A percentile compares a stretch with the other conserved stretches of the same genome.
phyloP scores from a whole-genome alignment of 805 yeast species.

The Hanseniaspora taiwanica region DNA sequence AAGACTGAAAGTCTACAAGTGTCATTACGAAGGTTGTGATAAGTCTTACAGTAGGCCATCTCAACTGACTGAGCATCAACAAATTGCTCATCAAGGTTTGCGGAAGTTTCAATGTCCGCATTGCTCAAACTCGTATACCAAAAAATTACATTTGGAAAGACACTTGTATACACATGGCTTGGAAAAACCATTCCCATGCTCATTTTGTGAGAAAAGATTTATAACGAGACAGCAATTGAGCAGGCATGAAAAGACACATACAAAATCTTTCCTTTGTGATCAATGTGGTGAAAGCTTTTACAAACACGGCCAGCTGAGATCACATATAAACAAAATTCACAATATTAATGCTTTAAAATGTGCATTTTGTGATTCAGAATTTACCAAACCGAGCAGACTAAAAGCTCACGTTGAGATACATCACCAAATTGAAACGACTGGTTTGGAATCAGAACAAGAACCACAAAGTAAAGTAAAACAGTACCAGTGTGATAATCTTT shows the following conservation, averaged over 20 bases:
- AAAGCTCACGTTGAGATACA: conserved; percentile 50
- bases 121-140: conserved; percentile 54
- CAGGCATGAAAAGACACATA: conserved; percentile 76
- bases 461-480: conserved; percentile 9
- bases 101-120: conserved; percentile 59
- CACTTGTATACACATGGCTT: conserved; percentile 49
- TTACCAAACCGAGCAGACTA: conserved; percentile 50
- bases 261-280: conserved; percentile 50
- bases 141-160: conserved; percentile 69
- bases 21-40: conserved; percentile 53
- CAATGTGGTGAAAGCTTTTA: conserved; percentile 56
- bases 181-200: conserved; percentile 62
- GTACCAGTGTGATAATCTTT: conserved; percentile 49
- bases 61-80: conserved; percentile 64
- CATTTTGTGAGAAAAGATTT: conserved; percentile 70
- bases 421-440: conserved; percentile 29
- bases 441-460: conserved; percentile 18
- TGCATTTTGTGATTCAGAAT: conserved; percentile 47
- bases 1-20: conserved; percentile 48
- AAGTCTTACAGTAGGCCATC: conserved; percentile 77
- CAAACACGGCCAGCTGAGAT: conserved; percentile 52
- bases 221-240: conserved; percentile 67
- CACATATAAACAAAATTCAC: conserved; percentile 58
- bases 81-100: conserved; percentile 58
- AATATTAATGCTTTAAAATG: conserved; percentile 39